Conservation (phyloP, 2,329 filamentous ascomycete species). For the Chrysosphaeria jannelii region DNA sequence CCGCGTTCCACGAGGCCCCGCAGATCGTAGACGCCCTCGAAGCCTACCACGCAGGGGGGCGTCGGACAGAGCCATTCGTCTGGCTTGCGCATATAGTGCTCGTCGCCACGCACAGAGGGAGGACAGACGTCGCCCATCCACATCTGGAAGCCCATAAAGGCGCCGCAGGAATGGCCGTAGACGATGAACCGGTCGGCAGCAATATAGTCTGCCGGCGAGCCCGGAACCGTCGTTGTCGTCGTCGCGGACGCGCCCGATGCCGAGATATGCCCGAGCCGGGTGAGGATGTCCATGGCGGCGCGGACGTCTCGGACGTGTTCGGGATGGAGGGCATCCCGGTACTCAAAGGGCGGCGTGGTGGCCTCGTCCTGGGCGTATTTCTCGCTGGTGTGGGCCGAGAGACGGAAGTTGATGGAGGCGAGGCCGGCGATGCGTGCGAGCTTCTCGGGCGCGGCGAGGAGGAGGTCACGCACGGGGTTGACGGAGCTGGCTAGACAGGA, state of each 20-base stretch:
- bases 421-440: slow-evolving; percentile 21
- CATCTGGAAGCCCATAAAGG: slow-evolving; percentile 30
- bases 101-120: slow-evolving; percentile 2
- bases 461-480: slow-evolving; percentile 8
- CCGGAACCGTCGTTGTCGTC: slow-evolving; percentile 4
- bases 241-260: too few relatives aligned
- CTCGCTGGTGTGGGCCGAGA: slow-evolving; percentile 24
- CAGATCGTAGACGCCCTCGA: slow-evolving; percentile 39
- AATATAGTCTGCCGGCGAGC: slow-evolving; percentile 3
- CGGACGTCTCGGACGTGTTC: slow-evolving; percentile 28
- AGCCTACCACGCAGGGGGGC: slow-evolving; percentile 19
- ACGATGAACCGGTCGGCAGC: slow-evolving; percentile 17
- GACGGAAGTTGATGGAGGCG: slow-evolving; percentile 32
- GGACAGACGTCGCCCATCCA: slow-evolving; percentile 11
- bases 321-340: slow-evolving; percentile 21
- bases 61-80: not conserved
- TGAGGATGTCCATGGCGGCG: slow-evolving; percentile 17
- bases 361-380: slow-evolving; percentile 14
- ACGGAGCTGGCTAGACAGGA: slow-evolving; percentile 16
- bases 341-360: slow-evolving; percentile 8
- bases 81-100: not conserved
- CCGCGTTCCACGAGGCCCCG: slow-evolving; percentile 18
- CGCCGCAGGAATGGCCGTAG: slow-evolving; percentile 31
- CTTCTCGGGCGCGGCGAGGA: slow-evolving; percentile 1
- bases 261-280: slow-evolving; percentile 11